These are phyloP conservation scores for Phytophthora sp. DNA, from an alignment of 352 stramenopile species.

Conservation along the genomic window DNA sequence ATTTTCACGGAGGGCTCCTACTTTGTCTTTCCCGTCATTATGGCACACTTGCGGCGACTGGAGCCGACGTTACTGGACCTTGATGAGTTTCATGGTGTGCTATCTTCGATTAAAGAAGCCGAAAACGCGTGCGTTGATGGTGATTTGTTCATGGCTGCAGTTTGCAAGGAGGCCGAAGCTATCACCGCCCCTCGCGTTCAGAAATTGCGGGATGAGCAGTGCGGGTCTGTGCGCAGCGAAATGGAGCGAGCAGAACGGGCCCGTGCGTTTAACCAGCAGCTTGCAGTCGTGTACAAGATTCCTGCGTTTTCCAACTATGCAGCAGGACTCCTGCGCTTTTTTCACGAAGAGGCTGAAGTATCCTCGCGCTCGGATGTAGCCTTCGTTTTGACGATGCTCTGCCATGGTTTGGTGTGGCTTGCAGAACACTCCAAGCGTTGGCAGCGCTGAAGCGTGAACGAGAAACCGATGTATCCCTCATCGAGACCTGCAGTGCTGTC, in stretches of 20 bases:
- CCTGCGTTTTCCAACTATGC: slow-evolving; percentile 77
- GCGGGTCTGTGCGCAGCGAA: slow-evolving; percentile 65
- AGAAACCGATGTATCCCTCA: slow-evolving; percentile 14
- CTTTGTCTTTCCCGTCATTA: slow-evolving; percentile 86
- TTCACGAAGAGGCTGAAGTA: slow-evolving; percentile 76
- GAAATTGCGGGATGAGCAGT: slow-evolving; percentile 56
- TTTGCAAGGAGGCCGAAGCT: slow-evolving; percentile 47
- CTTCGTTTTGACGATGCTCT: slow-evolving; percentile 81
- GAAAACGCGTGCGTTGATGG: slow-evolving; percentile 71
- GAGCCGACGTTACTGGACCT: slow-evolving; percentile 54
- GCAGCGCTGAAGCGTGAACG: slow-evolving; percentile 17
- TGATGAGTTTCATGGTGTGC: slow-evolving; percentile 72
- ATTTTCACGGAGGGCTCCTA: slow-evolving; percentile 84
- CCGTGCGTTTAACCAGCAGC: slow-evolving; percentile 68
- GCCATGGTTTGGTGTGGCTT: slow-evolving; percentile 82
- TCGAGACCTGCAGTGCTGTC: not conserved
- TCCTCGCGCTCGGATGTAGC: slow-evolving; percentile 76
- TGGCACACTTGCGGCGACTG: slow-evolving; percentile 75
- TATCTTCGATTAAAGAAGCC: slow-evolving; percentile 75
- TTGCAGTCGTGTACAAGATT: slow-evolving; percentile 78
- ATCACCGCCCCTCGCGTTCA: slow-evolving; percentile 48
- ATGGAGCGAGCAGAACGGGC: slow-evolving; percentile 71
- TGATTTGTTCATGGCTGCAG: slow-evolving; percentile 63
- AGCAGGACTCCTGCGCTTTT: slow-evolving; percentile 70
- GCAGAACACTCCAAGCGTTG: slow-evolving; percentile 76